A percentile compares a stretch with the other conserved stretches of the same genome.
Conservation (phyloP, 1,284 basidiomycete species). For the Lentinula novae-zelandiae region DNA sequence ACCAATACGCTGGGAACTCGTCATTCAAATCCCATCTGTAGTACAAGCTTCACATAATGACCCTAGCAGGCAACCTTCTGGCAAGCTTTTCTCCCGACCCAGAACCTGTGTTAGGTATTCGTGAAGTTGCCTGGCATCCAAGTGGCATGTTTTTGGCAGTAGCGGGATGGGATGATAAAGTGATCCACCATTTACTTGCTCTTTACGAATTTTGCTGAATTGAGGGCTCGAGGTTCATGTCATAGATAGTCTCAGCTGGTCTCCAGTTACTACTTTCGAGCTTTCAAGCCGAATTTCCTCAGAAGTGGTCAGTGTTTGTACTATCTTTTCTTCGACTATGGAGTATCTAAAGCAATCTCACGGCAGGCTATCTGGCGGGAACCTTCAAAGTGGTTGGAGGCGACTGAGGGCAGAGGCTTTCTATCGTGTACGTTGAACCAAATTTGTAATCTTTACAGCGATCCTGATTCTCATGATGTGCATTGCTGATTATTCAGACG, state of each 20-base stretch:
- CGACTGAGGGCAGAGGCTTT: conserved; percentile 76
- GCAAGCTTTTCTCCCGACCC: conserved; percentile 66
- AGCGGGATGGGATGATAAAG: conserved; percentile 84
- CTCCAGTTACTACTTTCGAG: conserved; percentile 62
- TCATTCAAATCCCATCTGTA: conserved; percentile 25
- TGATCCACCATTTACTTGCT: conserved; percentile 23
- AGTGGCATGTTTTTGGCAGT: conserved; percentile 74
- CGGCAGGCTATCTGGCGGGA: conserved; percentile 76
- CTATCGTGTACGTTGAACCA: conserved; percentile 60
- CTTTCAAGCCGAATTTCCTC: conserved; percentile 51
- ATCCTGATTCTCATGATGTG: not conserved
- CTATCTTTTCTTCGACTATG: not conserved
- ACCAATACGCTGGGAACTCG: not conserved
- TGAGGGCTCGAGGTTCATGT: conserved; percentile 60
- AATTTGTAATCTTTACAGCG: not conserved
- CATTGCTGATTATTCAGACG: conserved; percentile 40
- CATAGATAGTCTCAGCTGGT: conserved; percentile 77
- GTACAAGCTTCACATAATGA: conserved; percentile 81
- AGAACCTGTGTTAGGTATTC: conserved; percentile 80
- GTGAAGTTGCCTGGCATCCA: conserved; percentile 78
- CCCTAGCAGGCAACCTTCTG: conserved; percentile 67
- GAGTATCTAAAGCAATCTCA: not conserved
- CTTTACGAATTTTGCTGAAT: conserved; percentile 7
- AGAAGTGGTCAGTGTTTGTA: conserved; percentile 46
- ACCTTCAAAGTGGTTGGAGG: conserved; percentile 74